Conservation (phyloP, 345 rosid genomes). For the Trapa bicornis region DNA sequence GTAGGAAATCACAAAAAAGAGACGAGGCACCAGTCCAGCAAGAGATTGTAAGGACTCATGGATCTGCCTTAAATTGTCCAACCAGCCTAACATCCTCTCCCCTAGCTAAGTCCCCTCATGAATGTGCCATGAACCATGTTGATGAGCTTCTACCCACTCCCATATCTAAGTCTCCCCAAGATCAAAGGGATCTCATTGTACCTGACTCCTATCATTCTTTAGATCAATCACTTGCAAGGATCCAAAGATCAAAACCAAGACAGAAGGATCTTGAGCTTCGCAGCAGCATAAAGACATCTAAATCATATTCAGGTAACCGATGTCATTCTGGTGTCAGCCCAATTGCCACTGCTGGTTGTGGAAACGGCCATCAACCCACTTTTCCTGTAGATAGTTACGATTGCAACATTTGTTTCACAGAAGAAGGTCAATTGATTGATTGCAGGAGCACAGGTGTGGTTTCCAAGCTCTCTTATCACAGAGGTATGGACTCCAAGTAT, state of each 20-base stretch:
- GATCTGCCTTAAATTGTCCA: conserved; percentile 15
- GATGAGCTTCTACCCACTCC: conserved; percentile 17
- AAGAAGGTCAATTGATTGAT: no score
- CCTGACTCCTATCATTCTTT: conserved; percentile 22
- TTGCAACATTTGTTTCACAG: no score
- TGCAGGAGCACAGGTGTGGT: no score
- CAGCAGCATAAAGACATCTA: conserved; percentile 44
- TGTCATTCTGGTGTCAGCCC: conserved; percentile 15
- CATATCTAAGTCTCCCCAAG: conserved; percentile 29
- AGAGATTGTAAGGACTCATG: conserved; percentile 7
- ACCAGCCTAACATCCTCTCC: not conserved
- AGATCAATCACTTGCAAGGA: conserved; percentile 38
- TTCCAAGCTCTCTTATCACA: no score
- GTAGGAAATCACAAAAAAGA: conserved; percentile 18
- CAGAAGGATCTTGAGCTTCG: conserved; percentile 58
- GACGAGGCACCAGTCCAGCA: conserved; percentile 22
- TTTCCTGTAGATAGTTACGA: conserved; percentile 11
- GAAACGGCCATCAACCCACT: conserved; percentile 29
- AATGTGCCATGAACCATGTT: conserved; percentile 19
- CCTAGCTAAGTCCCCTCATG: conserved; percentile 1
- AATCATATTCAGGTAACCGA: conserved; percentile 17
- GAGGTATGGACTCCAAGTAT: no score
- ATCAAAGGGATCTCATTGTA: conserved; percentile 22
- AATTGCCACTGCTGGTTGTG: conserved; percentile 16
- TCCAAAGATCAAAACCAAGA: conserved; percentile 71